phyloP scores from a whole-genome alignment of 2,329 filamentous ascomycete genomes.

The Clarireedia homoeocarpa region DNA sequence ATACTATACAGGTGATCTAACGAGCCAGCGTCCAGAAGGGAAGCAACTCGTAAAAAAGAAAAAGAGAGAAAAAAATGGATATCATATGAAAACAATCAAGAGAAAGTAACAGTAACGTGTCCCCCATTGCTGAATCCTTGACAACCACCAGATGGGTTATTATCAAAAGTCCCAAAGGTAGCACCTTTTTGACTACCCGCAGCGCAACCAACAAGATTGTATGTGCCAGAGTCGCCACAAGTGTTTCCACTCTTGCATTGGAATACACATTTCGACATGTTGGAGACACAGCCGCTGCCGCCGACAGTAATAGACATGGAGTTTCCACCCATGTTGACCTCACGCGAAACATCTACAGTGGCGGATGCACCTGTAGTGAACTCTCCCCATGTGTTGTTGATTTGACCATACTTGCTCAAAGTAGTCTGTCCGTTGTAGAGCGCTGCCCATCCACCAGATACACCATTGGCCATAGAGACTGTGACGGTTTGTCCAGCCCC shows the following conservation, averaged over 20 bases:
- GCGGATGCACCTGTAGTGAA: slow-evolving; percentile 11
- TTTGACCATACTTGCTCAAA: slow-evolving; percentile 6
- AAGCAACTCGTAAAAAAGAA: neutral
- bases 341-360: slow-evolving; percentile 9
- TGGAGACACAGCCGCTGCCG: neutral
- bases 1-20: too few relatives aligned
- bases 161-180: neutral
- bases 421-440: slow-evolving; percentile 9
- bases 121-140: slow-evolving; percentile 8
- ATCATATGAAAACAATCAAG: neutral
- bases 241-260: slow-evolving; percentile 1
- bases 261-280: slow-evolving; percentile 4
- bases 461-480: slow-evolving; percentile 9
- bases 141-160: slow-evolving; percentile 8
- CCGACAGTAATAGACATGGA: slow-evolving; percentile 5
- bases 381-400: slow-evolving; percentile 13
- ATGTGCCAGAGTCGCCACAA: slow-evolving; percentile 1
- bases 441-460: slow-evolving; percentile 11
- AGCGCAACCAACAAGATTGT: neutral
- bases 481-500: neutral
- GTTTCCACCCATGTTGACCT: slow-evolving; percentile 11
- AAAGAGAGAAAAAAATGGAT: neutral
- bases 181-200: slow-evolving; percentile 6
- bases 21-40: too few relatives aligned
- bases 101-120: neutral